These are phyloP conservation scores for Phaeosphaeria sp. DNA, from an alignment of 2,329 filamentous ascomycete genomes.

Conservation along the genomic window DNA sequence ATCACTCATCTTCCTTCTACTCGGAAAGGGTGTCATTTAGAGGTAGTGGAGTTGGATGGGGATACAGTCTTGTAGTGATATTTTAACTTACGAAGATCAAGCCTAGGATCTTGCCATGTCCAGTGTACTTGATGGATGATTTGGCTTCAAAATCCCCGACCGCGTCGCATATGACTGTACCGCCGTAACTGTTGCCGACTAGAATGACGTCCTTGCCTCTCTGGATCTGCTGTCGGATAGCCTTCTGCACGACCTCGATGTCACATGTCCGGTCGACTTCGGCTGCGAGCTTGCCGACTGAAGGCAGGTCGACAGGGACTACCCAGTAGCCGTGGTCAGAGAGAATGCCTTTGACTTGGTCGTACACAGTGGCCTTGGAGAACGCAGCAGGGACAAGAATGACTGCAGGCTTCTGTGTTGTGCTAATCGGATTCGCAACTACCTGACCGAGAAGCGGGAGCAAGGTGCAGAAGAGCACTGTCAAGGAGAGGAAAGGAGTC, in stretches of 20 bases:
- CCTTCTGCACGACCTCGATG: slow-evolving; percentile 17
- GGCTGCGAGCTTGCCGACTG: slow-evolving; percentile 16
- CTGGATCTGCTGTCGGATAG: slow-evolving; percentile 16
- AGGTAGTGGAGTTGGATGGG: too few species aligned
- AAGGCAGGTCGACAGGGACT: slow-evolving; percentile 28
- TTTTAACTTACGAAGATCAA: slow-evolving; percentile 21
- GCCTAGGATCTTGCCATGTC: slow-evolving; percentile 22
- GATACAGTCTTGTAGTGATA: too few species aligned
- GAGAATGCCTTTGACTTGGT: slow-evolving; percentile 23
- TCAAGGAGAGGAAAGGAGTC: neutral
- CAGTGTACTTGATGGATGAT: neutral
- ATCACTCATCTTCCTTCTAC: neutral
- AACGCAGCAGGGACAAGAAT: slow-evolving; percentile 27
- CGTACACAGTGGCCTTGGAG: slow-evolving; percentile 24
- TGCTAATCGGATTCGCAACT: neutral
- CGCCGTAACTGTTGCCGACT: slow-evolving; percentile 39
- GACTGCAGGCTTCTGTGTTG: slow-evolving; percentile 9
- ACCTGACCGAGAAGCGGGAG: neutral
- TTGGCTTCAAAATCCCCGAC: slow-evolving; percentile 21
- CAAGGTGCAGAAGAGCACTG: neutral
- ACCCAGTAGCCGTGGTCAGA: slow-evolving; percentile 19
- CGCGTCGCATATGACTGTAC: slow-evolving; percentile 34
- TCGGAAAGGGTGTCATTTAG: too few species aligned
- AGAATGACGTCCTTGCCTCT: slow-evolving; percentile 30
- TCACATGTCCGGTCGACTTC: slow-evolving; percentile 23